Base-by-base conservation (phyloP, 805 yeast genomes). In the Dipodascus geniculatus region DNA sequence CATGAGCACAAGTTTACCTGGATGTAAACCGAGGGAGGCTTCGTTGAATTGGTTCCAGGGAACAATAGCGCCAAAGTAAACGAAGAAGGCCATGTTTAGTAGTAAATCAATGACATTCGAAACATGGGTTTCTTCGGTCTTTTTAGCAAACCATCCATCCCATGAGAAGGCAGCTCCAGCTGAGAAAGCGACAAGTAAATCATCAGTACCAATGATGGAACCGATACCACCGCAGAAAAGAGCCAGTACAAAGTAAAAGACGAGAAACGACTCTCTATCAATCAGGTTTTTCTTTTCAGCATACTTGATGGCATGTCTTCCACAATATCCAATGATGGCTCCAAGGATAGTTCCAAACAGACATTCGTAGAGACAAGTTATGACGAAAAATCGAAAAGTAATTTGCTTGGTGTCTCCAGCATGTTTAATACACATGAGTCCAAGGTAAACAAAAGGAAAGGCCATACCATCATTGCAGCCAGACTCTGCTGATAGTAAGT, bases 381-480 rank as follows among this genome's bases (percentile, higher is more conserved):
- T 70, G 54, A 82, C 72, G 55, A 89, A 74, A 91, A 96, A 89
- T 58, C 89, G 84, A 62, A 82, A 81, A 24, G 88, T 78, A 55
- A 89, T 85, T 57, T 78, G 81, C 2, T 80, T 77, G 1, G 82
- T 79, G 52, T 85, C 68, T 2, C 85, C 85, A 28, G 76, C 75
- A 64, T 84, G 80, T n/a, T 80, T 65, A 52, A 89, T 78, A 49
- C 88, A 65, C 63, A 83, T 78, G 57, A 87, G 70, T 1, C 93
- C 81, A 47, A 90, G 64, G 67, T 69, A 74, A 23, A 87, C 85
- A 64, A 89, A 89, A 0, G 97, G 97, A 64, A 87, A 89, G 0
- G 96, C 96, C 93, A 89, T 84, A 48, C 97, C 97, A 64, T 89
- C 97, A 67, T 89, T 89, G 65, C 96, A 85, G 2, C 90, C 95